Evolutionary conservation across 148 eudicot genomes (phyloP), one percentile per base, ranked within the genome.

Genomic region (Heliamphora exappendiculata): DNA sequence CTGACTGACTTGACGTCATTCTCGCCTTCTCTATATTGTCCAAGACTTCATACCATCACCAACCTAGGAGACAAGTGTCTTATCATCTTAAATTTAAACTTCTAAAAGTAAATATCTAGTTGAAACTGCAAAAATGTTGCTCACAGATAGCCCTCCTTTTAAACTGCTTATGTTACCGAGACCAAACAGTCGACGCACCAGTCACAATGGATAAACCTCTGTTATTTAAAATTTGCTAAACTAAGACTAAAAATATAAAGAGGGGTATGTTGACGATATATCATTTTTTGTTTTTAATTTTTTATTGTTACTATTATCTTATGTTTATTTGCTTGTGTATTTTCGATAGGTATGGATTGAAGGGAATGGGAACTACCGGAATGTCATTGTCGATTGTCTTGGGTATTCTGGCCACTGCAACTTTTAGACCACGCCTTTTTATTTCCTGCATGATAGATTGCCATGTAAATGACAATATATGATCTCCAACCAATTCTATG

Each of bases 331-430:
- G n/a, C n/a, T n/a, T n/a, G n/a, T n/a, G n/a, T n/a, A n/a, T n/a
- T n/a, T n/a, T n/a, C n/a, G n/a, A n/a, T n/a, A n/a, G n/a, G n/a
- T n/a, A n/a, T n/a, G n/a, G n/a, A n/a, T n/a, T n/a, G n/a, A n/a
- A 66, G 5, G 62, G 68, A n/a, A 51, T 67, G 50, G 10, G 41
- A 77, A 57, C 22, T 81, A 87, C 90, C 70, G 88, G 88, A 79
- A 85, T 87, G 72, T 87, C 88, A 83, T 87, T 87, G 76, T 87
- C 90, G 63, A 87, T 87, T 55, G 88, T 81, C 84, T 87, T 87
- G 59, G 90, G 90, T 31, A 87, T 80, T 80, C 88, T 87, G 49
- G 79, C 83, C 65, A 87, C 88, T 47, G 86, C 79, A 75, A 85
- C 90, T 78, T 83, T 85, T 20, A 87, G 85, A 51, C 88, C 88